A percentile compares a stretch with the other conserved stretches of the same genome.
phyloP scores from a whole-genome alignment of 2,329 filamentous ascomycete genomes.

The Fusarium torulosum region DNA sequence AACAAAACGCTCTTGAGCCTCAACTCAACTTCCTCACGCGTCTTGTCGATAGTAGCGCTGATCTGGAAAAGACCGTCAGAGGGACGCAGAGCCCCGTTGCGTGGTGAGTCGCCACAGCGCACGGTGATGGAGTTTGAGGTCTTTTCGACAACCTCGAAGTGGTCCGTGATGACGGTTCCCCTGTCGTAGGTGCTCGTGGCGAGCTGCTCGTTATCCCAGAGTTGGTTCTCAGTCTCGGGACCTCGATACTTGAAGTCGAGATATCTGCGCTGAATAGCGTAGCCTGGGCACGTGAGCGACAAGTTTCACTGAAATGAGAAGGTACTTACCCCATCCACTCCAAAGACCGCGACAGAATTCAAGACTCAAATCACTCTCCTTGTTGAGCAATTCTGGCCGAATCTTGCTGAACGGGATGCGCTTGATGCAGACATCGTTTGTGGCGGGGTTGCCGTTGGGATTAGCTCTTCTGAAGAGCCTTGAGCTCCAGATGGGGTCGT shows the following conservation, averaged over 20 bases:
- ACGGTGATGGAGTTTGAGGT: slow-evolving; percentile 70
- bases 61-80: slow-evolving; percentile 77
- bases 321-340: slow-evolving; percentile 69
- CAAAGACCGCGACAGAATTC: slow-evolving; percentile 77
- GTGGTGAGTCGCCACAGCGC: slow-evolving; percentile 74
- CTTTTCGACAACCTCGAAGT: slow-evolving; percentile 78
- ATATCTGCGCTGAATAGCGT: slow-evolving; percentile 68
- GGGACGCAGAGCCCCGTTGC: slow-evolving; percentile 65
- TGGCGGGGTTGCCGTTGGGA: slow-evolving; percentile 70
- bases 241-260: slow-evolving; percentile 70
- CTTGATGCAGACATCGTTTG: slow-evolving; percentile 74
- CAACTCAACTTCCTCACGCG: slow-evolving; percentile 71
- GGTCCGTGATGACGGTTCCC: slow-evolving; percentile 75
- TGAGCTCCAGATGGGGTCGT: slow-evolving; percentile 72
- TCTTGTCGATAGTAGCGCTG: slow-evolving; percentile 69
- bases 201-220: slow-evolving; percentile 71
- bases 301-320: neutral
- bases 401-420: slow-evolving; percentile 73
- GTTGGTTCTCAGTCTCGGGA: slow-evolving; percentile 70
- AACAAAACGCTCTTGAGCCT: slow-evolving; percentile 74
- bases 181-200: slow-evolving; percentile 68
- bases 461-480: slow-evolving; percentile 71
- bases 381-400: slow-evolving; percentile 72
- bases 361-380: slow-evolving; percentile 68
- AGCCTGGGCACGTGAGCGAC: slow-evolving; percentile 57